These are phyloP conservation scores for Ilex aquifolium DNA, from an alignment of 257 asterid genomes.

Conservation along the genomic window DNA sequence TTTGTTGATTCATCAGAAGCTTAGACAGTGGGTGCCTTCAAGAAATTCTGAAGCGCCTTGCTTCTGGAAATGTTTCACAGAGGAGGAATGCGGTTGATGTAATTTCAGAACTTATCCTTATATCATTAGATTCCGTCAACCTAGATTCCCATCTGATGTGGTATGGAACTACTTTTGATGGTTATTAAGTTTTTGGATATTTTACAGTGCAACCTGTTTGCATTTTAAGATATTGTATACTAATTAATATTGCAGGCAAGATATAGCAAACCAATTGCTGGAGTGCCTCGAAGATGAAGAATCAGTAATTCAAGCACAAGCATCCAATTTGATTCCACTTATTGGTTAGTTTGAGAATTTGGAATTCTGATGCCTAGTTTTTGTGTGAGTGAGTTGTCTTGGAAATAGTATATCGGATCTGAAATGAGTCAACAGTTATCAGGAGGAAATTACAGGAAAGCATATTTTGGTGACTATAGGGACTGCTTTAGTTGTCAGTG, in stretches of 20 bases:
- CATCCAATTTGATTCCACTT: conserved; percentile 52
- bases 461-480: too few species aligned
- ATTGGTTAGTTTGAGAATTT: conserved; percentile 53
- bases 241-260: conserved; percentile 55
- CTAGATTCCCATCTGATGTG: conserved; percentile 46
- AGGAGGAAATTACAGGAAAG: too few species aligned
- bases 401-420: neutral
- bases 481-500: too few species aligned
- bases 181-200: neutral
- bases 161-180: conserved; percentile 27
- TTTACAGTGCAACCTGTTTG: neutral
- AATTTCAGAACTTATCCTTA: conserved; percentile 51
- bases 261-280: conserved; percentile 56
- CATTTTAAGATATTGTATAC: conserved; percentile 4
- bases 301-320: conserved; percentile 41
- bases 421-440: too few species aligned
- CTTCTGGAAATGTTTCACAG: conserved; percentile 46
- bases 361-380: neutral
- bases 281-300: conserved; percentile 69
- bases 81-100: conserved; percentile 76
- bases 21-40: conserved; percentile 47
- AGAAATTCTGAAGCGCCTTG: conserved; percentile 53
- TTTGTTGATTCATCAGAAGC: conserved; percentile 46
- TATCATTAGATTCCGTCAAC: conserved; percentile 41
- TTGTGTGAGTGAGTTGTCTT: neutral